Percentiles rank a stretch among this genome's conserved stretches.
Evolutionary conservation across 495 filamentous ascomycete species (phyloP).

Genomic region (Lindgomyces ingoldianus): DNA sequence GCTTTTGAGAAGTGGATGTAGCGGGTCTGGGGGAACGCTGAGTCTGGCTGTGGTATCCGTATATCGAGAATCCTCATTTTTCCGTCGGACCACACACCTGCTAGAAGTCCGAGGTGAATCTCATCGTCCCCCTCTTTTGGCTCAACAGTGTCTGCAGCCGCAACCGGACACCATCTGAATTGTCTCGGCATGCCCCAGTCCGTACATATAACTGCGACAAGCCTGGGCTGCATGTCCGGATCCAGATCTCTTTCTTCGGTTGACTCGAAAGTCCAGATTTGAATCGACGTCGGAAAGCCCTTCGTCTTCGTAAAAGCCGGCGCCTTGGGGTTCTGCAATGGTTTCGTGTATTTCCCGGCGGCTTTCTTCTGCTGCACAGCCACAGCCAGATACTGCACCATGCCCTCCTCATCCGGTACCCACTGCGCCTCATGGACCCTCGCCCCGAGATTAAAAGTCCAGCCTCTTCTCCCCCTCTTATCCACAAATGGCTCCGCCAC

Average conservation of each 20-base stretch:
- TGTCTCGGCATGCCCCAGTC: constrained; percentile 63
- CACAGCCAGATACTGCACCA: constrained; percentile 59
- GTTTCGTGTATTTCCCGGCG: constrained; percentile 2
- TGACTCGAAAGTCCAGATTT: constrained; percentile 61
- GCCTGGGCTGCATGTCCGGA: constrained; percentile 45
- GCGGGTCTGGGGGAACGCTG: constrained; percentile 7
- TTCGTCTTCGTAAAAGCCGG: constrained; percentile 53
- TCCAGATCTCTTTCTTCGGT: constrained; percentile 45
- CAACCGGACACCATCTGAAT: constrained; percentile 65
- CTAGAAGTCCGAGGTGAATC: constrained; percentile 59
- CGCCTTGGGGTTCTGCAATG: constrained; percentile 39
- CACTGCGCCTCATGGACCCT: constrained; percentile 58
- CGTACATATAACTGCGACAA: constrained; percentile 59
- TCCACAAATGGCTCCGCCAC: constrained; percentile 52
- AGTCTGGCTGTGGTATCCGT: constrained; percentile 36
- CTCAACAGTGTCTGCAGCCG: constrained; percentile 42
- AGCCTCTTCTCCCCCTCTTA: constrained; percentile 49
- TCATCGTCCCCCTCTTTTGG: constrained; percentile 43
- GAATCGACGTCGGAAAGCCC: constrained; percentile 54
- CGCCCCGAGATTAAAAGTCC: constrained; percentile 59
- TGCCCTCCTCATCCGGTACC: constrained; percentile 56
- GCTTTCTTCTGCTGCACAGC: constrained; percentile 44
- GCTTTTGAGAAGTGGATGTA: constrained; percentile 54
- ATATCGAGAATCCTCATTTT: constrained; percentile 61
- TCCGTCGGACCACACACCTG: constrained; percentile 64